Base-by-base conservation (phyloP, 2,329 filamentous ascomycete genomes). In the Aspergillus thermomutatus region DNA sequence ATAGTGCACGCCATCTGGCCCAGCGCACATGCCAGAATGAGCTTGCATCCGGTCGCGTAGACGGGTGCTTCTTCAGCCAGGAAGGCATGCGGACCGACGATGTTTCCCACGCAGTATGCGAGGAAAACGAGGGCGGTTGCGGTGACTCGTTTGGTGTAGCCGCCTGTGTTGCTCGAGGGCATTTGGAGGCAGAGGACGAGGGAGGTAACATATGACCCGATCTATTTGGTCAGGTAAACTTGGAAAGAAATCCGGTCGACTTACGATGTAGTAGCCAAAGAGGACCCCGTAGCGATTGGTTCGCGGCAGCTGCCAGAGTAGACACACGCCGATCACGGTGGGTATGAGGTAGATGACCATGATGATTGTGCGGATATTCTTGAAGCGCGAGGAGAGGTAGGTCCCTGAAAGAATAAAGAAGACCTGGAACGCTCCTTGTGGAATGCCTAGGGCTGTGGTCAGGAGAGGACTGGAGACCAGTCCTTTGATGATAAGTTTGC, bases 401-500 rank as follows among this genome's bases (percentile, higher is more conserved):
- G 81, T 78, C 2, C 82, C 82, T 0, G 76, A 74, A 9, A 85
- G 75, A 37, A 85, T 79, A 46, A 60, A 69, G n/a, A 82, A 66
- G 3, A 82, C 74, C 54, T 83, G 81, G 61, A 82, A 83, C 1
- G 74, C 79, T 4, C 83, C 83, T 46, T 79, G 76, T 0, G 83
- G 83, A 31, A 85, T 84, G 0, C 81, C 82, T 3, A 82, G 74
- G 0, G 78, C 79, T 0, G 81, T 82, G 0, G 83, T 83, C 7
- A 73, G 63, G 0, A 82, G 70, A 0, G 79, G 61, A 49, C 78
- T 72, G 1, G 79, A 76, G 55, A 83, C 83, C 17, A 71, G 54
- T 10, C 68, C 68, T 51, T 69, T 69, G 64, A 84, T 77, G 53
- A 84, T 83, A 23, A 82, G 74, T 54, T 82, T 83, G 41, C 80